Evolutionary conservation across 495 filamentous ascomycete species (phyloP), one percentile per base, ranked within the genome.

Genomic region (Penicillium turbatum): DNA sequence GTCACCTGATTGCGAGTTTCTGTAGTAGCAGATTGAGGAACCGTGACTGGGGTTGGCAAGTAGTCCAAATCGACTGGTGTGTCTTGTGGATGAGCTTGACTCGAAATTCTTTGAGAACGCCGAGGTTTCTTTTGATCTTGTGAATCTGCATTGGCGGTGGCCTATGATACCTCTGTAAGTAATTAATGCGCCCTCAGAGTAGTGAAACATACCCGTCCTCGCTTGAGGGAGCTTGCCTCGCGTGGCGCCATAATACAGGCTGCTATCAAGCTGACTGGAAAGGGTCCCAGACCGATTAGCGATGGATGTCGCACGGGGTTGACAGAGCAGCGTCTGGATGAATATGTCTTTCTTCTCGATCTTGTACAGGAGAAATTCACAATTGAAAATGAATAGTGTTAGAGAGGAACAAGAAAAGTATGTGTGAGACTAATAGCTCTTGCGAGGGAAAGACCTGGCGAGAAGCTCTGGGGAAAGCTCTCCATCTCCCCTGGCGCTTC

Each of bases 11-110:
- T 88, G 62, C 79, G 78, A 40, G 81, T 68, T 11, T 83, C 78
- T 29, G 81, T 84, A 8, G 79, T 76, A 30, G 81, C 86, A 39
- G 84, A 86, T 51, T 81, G 68, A 38, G 79, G 69, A 55, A 89
- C 77, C 0, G 90, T 95, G 50, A 92, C 62, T 8, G 92, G 91
- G 5, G 90, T 90, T n/a, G 89, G 91, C 3, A 95, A 79, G 51
- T 90, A 86, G 26, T 81, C 71, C 54, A 84, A 80, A 44, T 82
- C 78, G 40, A 84, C 59, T 42, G 88, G 76, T 29, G 83, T 86
- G 11, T 79, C 78, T 53, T 80, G 76, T 47, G 61, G 72, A 37
- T 72, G 69, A 2, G 76, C 79, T 59, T 86, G 82, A 29, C 66
- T 74, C 54, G 62, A 81, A 48, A 79, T 69, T 36, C 77, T 73